These are phyloP conservation scores for Ophiostoma piceae DNA, from an alignment of 2,329 filamentous ascomycete species.

Conservation along the genomic window DNA sequence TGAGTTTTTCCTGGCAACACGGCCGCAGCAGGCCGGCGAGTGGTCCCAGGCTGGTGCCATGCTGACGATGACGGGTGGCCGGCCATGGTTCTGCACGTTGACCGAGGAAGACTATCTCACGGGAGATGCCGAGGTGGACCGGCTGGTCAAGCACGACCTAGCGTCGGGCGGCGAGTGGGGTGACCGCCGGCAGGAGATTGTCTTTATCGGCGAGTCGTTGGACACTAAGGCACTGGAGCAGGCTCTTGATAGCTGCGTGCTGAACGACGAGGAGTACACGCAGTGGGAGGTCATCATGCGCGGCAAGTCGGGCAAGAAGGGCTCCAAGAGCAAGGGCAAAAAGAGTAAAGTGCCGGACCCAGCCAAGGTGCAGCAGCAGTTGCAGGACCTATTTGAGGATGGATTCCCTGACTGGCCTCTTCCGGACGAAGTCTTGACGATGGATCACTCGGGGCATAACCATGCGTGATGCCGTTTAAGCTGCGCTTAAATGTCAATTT, in stretches of 20 bases:
- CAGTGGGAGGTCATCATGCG: conserved; percentile 32
- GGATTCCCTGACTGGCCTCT: conserved; percentile 27
- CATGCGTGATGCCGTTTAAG: neutral
- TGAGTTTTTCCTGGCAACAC: conserved; percentile 55
- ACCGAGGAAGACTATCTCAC: conserved; percentile 35
- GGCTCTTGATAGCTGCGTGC: conserved; percentile 55
- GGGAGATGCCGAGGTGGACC: conserved; percentile 44
- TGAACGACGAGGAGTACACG: conserved; percentile 56
- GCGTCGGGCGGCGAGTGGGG: conserved; percentile 57
- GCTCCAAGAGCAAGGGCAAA: neutral
- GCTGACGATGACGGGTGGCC: conserved; percentile 54
- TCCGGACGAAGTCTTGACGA: conserved; percentile 20
- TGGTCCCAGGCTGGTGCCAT: conserved; percentile 63
- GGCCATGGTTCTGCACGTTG: conserved; percentile 56
- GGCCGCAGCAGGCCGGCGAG: conserved; percentile 50
- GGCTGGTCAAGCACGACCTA: conserved; percentile 47
- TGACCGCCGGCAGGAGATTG: conserved; percentile 65
- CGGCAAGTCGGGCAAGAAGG: neutral
- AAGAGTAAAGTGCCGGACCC: neutral
- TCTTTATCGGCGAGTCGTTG: conserved; percentile 66
- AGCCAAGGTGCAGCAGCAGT: conserved; percentile 3
- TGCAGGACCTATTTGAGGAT: conserved; percentile 26
- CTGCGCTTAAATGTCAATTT: no score
- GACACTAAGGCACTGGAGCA: conserved; percentile 47
- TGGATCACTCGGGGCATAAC: conserved; percentile 16